These are phyloP conservation scores for Aspergillaceae sp. DNA, from an alignment of 2,329 filamentous ascomycete genomes.

Conservation along the genomic window DNA sequence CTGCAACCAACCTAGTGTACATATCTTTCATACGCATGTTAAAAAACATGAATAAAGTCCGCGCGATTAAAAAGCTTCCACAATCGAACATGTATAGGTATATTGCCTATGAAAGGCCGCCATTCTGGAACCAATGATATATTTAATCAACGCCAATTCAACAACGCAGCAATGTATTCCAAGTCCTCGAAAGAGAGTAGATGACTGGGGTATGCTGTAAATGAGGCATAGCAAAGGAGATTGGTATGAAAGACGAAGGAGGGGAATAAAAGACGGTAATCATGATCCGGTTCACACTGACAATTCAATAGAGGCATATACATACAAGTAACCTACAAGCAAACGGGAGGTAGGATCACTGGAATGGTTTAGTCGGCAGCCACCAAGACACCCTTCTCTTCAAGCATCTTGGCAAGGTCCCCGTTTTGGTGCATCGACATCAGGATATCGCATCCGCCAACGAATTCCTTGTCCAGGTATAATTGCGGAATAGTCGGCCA, in stretches of 20 bases:
- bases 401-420: conserved; percentile 80
- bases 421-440: conserved; percentile 97
- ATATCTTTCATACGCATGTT: no score
- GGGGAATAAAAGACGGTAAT: background rate
- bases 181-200: no score
- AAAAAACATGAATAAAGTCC: no score
- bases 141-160: no score
- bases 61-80: no score
- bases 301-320: conserved; percentile 1
- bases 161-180: no score
- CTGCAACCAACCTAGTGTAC: no score
- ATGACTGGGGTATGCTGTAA: background rate
- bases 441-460: conserved; percentile 95
- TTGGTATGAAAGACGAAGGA: no score
- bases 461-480: conserved; percentile 90
- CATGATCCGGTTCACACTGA: background rate
- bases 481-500: conserved; percentile 98
- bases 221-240: background rate
- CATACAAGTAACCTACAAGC: conserved; percentile 10
- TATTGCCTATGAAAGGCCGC: no score
- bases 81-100: no score
- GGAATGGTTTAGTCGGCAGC: conserved; percentile 41
- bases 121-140: no score
- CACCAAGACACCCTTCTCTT: conserved; percentile 82
- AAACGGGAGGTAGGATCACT: background rate